Percentiles rank a stretch among this genome's conserved stretches.
Conservation (phyloP, 1,284 basidiomycete genomes). For the Heterobasidion parviporum region DNA sequence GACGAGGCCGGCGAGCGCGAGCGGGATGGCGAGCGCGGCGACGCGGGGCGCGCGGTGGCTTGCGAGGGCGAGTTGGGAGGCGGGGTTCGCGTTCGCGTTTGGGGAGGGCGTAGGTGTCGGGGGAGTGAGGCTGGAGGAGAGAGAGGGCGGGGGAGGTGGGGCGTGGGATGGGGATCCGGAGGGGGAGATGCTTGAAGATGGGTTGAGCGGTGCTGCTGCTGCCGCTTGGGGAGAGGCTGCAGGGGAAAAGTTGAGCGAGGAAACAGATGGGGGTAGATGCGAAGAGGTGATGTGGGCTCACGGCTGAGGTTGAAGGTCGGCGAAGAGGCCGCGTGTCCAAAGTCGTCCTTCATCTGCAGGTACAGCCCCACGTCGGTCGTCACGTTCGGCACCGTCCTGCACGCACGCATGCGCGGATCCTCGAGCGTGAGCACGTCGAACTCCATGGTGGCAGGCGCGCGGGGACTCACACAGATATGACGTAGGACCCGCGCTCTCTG, state of each 20-base stretch:
- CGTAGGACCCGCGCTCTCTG: conserved; percentile 22
- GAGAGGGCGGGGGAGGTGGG: background rate
- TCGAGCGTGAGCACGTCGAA: background rate
- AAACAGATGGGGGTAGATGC: background rate
- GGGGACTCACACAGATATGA: conserved; percentile 19
- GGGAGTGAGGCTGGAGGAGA: background rate
- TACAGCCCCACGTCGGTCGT: conserved; percentile 20
- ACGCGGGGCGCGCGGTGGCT: conserved; percentile 23
- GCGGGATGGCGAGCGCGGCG: conserved; percentile 35
- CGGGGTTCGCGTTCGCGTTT: conserved; percentile 5
- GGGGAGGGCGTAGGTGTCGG: background rate
- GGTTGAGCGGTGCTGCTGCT: background rate
- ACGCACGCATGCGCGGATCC: background rate
- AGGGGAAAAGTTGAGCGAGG: background rate
- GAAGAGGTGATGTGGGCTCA: conserved; percentile 16
- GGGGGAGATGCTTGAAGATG: background rate
- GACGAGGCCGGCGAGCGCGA: conserved; percentile 33
- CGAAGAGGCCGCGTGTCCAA: conserved; percentile 26
- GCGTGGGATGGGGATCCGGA: background rate
- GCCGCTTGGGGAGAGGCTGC: background rate
- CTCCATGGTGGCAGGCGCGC: background rate
- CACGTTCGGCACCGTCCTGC: conserved; percentile 26
- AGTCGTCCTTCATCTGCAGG: conserved; percentile 33
- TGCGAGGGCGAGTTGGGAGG: conserved; percentile 18
- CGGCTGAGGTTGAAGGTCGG: conserved; percentile 33